Base-by-base conservation (phyloP, 108 stramenopile genomes). In the Epithemia pelagica region DNA sequence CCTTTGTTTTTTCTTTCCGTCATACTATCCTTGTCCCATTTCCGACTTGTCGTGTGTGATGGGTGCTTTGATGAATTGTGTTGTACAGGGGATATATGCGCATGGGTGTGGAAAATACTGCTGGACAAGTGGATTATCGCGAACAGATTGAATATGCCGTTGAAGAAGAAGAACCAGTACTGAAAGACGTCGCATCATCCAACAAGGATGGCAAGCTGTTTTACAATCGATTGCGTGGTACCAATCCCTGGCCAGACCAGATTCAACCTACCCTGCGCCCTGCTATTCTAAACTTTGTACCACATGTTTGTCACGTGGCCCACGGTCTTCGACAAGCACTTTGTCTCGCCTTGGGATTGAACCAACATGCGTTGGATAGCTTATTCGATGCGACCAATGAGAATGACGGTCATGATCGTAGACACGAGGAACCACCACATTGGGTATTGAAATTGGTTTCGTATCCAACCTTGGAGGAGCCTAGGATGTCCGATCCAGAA, bases 141-240 rank as follows among this genome's bases (percentile, higher is more conserved):
- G 87, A 88, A 33, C 84, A 88, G 61, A 67, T 88, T 54, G 87
- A 88, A 59, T 82, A 80, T 62, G 87, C 81, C 55, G 78, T 74
- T n/a, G 83, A 84, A 55, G 7, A 61, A 21, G 8, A 5, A 21
- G 21, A 7, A 67, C 21, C 24, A 30, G 22, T 58, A 26, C 7
- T 7, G 8, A n/a, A 58, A 7, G 56, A 58, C 7, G 21, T 21
- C 7, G 21, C 18, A 7, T 7, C 7, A 7, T 5, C 10, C 15
- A 3, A 25, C 31, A 15, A 27, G 51, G 32, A 30, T 5, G 2
- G 23, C 10, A 28, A 67, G 2, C 75, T 66, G 28, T 69, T 74
- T 24, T 83, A 83, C 54, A 74, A 83, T 61, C 70, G 86, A 0
- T 65, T 87, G 18, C 26, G 62, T 31, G 60, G 66, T 18, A 60